A percentile compares a stretch with the other conserved stretches of the same genome.
Conservation (phyloP, 192 early-diverging fungal species). For the Umbelopsis isabellina region DNA sequence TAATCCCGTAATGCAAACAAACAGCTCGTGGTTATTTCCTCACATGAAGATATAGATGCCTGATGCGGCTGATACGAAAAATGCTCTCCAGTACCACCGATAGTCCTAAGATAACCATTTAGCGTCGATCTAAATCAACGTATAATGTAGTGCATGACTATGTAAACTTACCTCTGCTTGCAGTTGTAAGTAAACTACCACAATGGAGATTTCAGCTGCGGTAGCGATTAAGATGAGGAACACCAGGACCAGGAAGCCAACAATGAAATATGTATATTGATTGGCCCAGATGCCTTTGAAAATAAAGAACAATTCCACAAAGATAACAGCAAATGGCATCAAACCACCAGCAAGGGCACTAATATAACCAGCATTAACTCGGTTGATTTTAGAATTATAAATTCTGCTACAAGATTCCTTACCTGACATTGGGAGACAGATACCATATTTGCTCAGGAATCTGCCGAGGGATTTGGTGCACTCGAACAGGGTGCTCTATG, state of each 20-base stretch:
- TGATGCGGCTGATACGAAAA: slow-evolving; percentile 75
- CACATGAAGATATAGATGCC: slow-evolving; percentile 76
- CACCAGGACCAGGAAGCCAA: slow-evolving; percentile 62
- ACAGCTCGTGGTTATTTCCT: not conserved
- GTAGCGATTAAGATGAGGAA: slow-evolving; percentile 59
- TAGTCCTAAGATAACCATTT: slow-evolving; percentile 60
- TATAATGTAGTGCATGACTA: not conserved
- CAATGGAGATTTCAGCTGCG: slow-evolving; percentile 63
- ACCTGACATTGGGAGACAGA: slow-evolving; percentile 54
- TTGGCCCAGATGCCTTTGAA: slow-evolving; percentile 72
- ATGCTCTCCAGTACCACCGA: slow-evolving; percentile 89
- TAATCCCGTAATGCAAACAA: not conserved
- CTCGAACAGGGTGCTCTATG: slow-evolving; percentile 77
- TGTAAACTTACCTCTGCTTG: slow-evolving; percentile 42
- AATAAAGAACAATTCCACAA: slow-evolving; percentile 75
- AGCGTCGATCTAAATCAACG: not conserved
- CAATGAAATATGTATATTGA: slow-evolving; percentile 72
- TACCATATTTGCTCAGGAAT: slow-evolving; percentile 82
- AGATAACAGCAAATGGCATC: slow-evolving; percentile 64
- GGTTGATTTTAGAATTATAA: not conserved
- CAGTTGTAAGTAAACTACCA: slow-evolving; percentile 68
- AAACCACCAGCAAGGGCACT: slow-evolving; percentile 44
- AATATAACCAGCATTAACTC: not conserved
- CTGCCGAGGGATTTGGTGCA: slow-evolving; percentile 90
- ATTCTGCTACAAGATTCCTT: slow-evolving; percentile 22